Percentiles rank a stretch among this genome's conserved stretches.
Conservation (phyloP, 805 yeast genomes). For the Metschnikowia matae region DNA sequence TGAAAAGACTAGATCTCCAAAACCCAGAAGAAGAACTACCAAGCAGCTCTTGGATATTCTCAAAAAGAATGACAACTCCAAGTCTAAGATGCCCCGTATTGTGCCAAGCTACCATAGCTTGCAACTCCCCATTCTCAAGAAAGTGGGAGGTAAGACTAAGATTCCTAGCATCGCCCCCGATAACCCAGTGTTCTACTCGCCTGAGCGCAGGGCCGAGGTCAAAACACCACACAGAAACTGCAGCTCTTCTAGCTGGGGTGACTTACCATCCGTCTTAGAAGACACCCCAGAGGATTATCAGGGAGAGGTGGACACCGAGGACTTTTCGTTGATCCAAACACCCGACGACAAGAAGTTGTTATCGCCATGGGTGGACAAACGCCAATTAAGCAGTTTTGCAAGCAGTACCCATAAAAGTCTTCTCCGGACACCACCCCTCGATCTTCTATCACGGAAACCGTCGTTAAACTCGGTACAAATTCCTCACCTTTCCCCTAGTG, state of each 20-base stretch:
- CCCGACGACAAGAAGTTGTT: constrained; percentile 2
- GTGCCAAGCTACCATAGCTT: constrained; percentile 16
- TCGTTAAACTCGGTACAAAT: constrained; percentile 15
- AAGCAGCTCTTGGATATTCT: background rate
- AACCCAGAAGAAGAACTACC: background rate
- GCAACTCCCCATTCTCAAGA: constrained; percentile 25
- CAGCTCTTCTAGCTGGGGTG: constrained; percentile 6
- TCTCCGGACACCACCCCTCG: constrained; percentile 1
- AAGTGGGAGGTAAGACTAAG: constrained; percentile 16
- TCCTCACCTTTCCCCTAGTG: constrained; percentile 18
- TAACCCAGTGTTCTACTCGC: constrained; percentile 31
- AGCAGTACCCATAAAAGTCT: background rate
- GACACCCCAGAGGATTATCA: constrained; percentile 2
- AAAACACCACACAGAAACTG: constrained; percentile 5
- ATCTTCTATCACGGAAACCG: constrained; percentile 7
- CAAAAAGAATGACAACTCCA: background rate
- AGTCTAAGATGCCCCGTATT: constrained; percentile 27
- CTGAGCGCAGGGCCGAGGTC: constrained; percentile 10
- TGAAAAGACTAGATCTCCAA: background rate
- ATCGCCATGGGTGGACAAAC: constrained; percentile 1
- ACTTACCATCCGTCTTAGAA: constrained; percentile 3
- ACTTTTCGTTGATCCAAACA: constrained; percentile 3
- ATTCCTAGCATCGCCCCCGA: constrained; percentile 29
- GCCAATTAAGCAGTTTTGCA: background rate
- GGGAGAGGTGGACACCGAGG: background rate